Evolutionary conservation across 306 rosid genomes (phyloP).

Genomic region (Malus sylvestris): DNA sequence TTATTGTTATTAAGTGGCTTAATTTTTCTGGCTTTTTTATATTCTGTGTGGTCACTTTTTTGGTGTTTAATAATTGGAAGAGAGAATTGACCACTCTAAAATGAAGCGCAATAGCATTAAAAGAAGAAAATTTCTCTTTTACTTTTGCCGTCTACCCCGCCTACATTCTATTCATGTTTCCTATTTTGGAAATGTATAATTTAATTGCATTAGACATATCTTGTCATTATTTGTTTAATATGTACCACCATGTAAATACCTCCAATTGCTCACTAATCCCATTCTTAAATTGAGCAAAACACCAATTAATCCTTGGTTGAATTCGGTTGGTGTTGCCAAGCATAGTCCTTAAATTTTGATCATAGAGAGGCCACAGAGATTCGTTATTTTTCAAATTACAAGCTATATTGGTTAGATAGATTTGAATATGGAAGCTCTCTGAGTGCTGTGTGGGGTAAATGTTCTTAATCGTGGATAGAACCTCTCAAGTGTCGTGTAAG

Average conservation of each 20-base stretch:
- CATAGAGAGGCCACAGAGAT: neutral
- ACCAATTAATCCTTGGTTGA: conserved; percentile 7
- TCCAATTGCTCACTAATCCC: neutral
- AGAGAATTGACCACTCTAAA: neutral
- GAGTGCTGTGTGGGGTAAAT: neutral
- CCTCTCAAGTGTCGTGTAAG: neutral
- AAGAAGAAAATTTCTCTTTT: conserved; percentile 20
- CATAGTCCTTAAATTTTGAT: neutral
- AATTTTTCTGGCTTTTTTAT: neutral
- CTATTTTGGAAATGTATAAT: conserved; percentile 2
- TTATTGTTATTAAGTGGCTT: neutral
- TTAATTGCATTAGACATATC: neutral
- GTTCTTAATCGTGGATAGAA: neutral
- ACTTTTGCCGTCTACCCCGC: conserved; percentile 4
- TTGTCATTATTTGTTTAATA: neutral
- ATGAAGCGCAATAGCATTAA: neutral
- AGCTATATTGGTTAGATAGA: neutral
- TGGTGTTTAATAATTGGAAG: neutral
- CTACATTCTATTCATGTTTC: conserved; percentile 17
- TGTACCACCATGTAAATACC: neutral
- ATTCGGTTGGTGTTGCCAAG: neutral
- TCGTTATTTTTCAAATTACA: neutral
- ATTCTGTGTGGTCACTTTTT: neutral
- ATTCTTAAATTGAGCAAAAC: neutral
- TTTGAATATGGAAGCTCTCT: neutral